Evolutionary conservation across 345 rosid species (phyloP).

Genomic region (Adansonia digitata): DNA sequence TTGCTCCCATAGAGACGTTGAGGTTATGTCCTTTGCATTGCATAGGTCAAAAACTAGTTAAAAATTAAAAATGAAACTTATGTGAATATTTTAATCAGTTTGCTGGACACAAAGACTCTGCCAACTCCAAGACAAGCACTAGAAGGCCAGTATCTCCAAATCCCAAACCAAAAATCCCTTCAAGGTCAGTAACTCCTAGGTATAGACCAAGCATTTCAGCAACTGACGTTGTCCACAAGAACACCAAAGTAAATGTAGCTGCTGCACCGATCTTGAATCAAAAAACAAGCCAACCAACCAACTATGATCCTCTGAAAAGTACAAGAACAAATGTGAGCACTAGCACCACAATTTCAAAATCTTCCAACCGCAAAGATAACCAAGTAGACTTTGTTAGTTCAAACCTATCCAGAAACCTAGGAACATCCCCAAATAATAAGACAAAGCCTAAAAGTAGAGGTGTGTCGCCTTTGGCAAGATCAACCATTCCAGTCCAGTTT

Average conservation of each 20-base stretch:
- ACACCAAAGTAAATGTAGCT: not conserved
- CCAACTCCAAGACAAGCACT: not conserved
- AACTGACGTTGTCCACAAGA: slow-evolving; percentile 11
- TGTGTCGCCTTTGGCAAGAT: slow-evolving; percentile 32
- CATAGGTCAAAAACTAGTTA: too few species aligned
- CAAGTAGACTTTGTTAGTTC: slow-evolving; percentile 15
- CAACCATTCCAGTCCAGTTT: slow-evolving; percentile 24
- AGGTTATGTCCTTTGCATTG: too few species aligned
- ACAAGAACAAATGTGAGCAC: not conserved
- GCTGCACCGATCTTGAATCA: slow-evolving; percentile 10
- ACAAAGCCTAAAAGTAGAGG: slow-evolving; percentile 27
- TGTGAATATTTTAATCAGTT: slow-evolving; percentile 18
- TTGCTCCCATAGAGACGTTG: too few species aligned
- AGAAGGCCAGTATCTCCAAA: slow-evolving; percentile 22
- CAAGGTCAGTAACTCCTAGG: slow-evolving; percentile 22
- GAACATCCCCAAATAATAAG: slow-evolving; percentile 15
- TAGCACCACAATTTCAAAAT: not conserved
- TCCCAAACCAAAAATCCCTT: slow-evolving; percentile 27
- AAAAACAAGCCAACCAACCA: slow-evolving; percentile 8
- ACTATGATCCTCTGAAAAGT: not conserved
- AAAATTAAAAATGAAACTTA: not conserved
- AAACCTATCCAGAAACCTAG: slow-evolving; percentile 12
- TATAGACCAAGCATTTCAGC: slow-evolving; percentile 20
- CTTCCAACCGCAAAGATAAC: not conserved
- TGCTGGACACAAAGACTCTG: slow-evolving; percentile 24